A percentile compares a stretch with the other conserved stretches of the same genome.
Conservation (phyloP, 352 stramenopile species). For the Thraustochytrium sp. region DNA sequence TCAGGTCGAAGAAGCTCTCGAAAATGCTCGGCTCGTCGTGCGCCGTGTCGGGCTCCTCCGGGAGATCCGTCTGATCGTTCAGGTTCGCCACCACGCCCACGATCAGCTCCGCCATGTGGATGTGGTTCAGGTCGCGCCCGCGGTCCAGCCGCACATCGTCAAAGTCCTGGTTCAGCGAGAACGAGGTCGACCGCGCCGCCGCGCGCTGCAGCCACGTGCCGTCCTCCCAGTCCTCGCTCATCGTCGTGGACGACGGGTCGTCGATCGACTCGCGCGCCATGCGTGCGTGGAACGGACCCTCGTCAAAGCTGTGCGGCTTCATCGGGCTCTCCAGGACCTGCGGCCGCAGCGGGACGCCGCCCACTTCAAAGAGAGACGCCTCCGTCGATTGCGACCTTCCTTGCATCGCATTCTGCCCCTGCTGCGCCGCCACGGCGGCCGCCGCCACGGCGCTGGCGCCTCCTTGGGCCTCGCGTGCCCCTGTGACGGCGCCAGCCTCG, state of each 20-base stretch:
- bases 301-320: conserved; percentile 20
- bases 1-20: conserved; percentile 42
- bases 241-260: background rate
- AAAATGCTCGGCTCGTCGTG: conserved; percentile 35
- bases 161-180: conserved; percentile 19
- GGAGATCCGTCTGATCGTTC: conserved; percentile 4
- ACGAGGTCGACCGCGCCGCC: background rate
- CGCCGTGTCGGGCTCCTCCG: background rate
- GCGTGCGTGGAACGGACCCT: background rate
- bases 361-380: too few species aligned
- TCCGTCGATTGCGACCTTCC: too few species aligned
- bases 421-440: too few species aligned
- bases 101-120: conserved; percentile 33
- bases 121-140: background rate
- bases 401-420: too few species aligned
- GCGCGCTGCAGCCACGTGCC: background rate
- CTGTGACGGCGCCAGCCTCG: background rate
- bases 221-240: background rate
- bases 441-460: too few species aligned
- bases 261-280: background rate
- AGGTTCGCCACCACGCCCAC: conserved; percentile 31
- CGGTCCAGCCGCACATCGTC: conserved; percentile 26
- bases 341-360: too few species aligned
- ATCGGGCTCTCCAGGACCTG: too few species aligned
- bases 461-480: background rate